Percentiles rank a stretch among this genome's conserved stretches.
These are phyloP conservation scores for Sporothrix brasiliensis DNA, from an alignment of 2,329 filamentous ascomycete genomes.

Conservation along the genomic window DNA sequence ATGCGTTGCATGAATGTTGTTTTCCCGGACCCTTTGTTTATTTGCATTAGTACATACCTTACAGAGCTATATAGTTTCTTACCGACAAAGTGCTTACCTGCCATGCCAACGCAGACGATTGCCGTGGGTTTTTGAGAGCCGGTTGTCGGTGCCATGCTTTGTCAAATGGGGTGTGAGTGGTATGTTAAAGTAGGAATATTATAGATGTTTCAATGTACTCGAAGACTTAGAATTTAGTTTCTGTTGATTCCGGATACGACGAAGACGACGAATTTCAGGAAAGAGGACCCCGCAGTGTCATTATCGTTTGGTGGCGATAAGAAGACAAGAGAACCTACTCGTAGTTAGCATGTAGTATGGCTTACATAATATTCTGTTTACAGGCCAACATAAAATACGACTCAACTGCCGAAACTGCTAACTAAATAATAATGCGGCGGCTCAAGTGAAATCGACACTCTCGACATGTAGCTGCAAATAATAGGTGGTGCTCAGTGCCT, in stretches of 20 bases:
- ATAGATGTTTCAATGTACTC: not conserved
- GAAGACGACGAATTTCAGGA: not conserved
- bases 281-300: conserved; percentile 16
- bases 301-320: not conserved
- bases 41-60: not conserved
- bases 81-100: conserved; percentile 57
- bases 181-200: not conserved
- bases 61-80: too few relatives aligned
- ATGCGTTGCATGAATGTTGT: conserved; percentile 99
- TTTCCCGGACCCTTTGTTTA: conserved; percentile 78
- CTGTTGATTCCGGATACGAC: too few relatives aligned
- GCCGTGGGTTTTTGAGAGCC: conserved; percentile 61
- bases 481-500: not conserved
- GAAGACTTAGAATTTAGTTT: not conserved
- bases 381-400: not conserved
- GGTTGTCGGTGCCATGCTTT: conserved; percentile 36
- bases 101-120: conserved; percentile 96
- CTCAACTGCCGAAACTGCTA: too few relatives aligned
- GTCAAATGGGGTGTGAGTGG: not conserved
- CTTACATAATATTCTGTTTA: not conserved
- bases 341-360: too few relatives aligned
- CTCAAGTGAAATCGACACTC: too few relatives aligned
- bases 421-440: too few relatives aligned
- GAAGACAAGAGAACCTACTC: not conserved
- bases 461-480: not conserved